phyloP scores from a whole-genome alignment of 331 rosid genomes.

The Prunus yedoensis region DNA sequence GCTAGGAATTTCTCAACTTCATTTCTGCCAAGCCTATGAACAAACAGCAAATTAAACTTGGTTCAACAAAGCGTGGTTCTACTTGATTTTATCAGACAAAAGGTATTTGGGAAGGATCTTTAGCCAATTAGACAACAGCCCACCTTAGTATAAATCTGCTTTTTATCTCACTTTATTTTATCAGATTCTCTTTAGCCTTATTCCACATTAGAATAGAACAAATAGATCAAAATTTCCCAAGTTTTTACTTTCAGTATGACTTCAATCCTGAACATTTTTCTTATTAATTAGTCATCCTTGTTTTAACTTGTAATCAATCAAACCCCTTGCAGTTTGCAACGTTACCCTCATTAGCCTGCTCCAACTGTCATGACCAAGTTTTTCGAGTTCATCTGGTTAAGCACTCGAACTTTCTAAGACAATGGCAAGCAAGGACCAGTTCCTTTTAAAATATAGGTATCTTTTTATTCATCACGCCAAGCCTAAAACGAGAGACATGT shows the following conservation, averaged over 20 bases:
- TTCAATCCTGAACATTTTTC: conserved; percentile 1
- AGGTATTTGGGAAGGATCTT: neutral
- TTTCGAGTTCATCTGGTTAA: neutral
- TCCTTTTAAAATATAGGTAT: conserved; percentile 5
- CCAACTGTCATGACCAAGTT: neutral
- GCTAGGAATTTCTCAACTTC: no score
- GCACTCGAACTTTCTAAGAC: neutral
- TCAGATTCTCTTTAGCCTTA: neutral
- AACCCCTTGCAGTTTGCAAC: neutral
- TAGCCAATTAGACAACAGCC: neutral
- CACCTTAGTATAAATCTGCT: neutral
- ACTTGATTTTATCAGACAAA: neutral
- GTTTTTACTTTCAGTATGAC: neutral
- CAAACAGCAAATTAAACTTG: no score
- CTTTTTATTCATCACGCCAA: conserved; percentile 28
- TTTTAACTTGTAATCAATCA: neutral
- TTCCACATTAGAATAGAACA: neutral
- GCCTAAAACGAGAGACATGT: conserved; percentile 28
- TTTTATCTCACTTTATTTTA: neutral
- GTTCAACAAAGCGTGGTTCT: no score
- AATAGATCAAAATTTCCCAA: neutral
- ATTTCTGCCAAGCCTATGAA: no score
- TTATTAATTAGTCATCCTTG: neutral
- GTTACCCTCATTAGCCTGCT: no score
- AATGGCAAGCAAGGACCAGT: neutral